Base-by-base conservation (phyloP, 2,329 filamentous ascomycete genomes). In the Epichloe bromicola region DNA sequence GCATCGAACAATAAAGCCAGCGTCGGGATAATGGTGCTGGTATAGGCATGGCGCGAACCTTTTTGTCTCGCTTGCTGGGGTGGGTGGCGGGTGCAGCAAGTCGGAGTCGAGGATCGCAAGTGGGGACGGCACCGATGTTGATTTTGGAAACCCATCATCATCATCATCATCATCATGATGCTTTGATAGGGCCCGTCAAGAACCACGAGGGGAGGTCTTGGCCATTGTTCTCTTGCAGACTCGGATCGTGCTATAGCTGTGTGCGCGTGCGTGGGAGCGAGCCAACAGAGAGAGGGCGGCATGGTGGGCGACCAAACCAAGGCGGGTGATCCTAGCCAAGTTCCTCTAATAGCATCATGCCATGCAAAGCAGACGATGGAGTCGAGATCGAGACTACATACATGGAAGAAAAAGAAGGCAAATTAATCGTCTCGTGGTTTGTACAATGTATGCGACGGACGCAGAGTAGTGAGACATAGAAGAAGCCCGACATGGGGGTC, bases 391-490 rank as follows among this genome's bases (percentile, higher is more conserved):
- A 48, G 36, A 36, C 43, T 30, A 23, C 11, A 14, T 6, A 4
- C 11, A 15, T 8, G 2, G 11, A 33, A 26, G 23, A 48, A 20
- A 17, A 46, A 37, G 30, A 51, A 19, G 40, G 33, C 14, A 40
- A 53, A 37, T 42, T 38, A 17, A 40, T 39, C 30, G 43, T 44
- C 49, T 46, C 46, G 46, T 48, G 46, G 34, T 48, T 26, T 19
- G 30, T 51, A n/a, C n/a, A n/a, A 50, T 15, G 30, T 51, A 50
- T 51, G 51, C 51, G 51, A 53, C 51, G 51, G 51, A 53, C 51
- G 51, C 51, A 53, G 51, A 48, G 39, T 50, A 53, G 51, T 51
- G 51, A 53, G 51, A 53, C 51, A 53, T 49, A 19, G 3, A n/a
- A 19, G 19, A 50, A 50, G 51, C 45, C 48, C 23, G 51, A 44